Evolutionary conservation across 371 early-diverging fungal species (phyloP), one percentile per base, ranked within the genome.

Genomic region (Dichotomocladium elegans): DNA sequence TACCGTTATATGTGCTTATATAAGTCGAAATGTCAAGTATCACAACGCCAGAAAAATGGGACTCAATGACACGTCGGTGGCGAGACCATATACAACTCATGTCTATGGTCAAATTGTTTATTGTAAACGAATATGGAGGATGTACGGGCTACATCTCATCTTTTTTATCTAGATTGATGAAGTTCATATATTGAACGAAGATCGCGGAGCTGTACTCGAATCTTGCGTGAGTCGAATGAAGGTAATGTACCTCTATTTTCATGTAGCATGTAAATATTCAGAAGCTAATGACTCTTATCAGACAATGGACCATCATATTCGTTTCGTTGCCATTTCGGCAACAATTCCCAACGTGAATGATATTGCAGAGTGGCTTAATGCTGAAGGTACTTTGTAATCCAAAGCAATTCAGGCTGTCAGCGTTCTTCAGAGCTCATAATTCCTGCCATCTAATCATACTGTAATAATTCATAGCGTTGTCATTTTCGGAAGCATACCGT

Each of bases 311-410:
- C 44, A 48, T 29, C 34, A 51, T n/a, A 24, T 71, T 22, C 58
- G 72, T 22, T 63, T 61, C 42, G 61, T 95, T 3, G 94, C 91
- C 8, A 64, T 96, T 2, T 89, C 91, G 12, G 95, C 95, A 1
- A 94, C 95, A 0, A 79, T 93, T 10, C 94, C 97, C 0, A 96
- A 96, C 65, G 55, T 90, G 4, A 62, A 73, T 3, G 93, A 94
- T 60, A 78, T 96, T 33, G 91, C 87, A 1, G 58, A 61, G 2
- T 92, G 93, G 93, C 63, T 83, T 1, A 46, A 62, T 12, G 74
- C 68, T 58, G 63, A 66, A 33, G 59, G 76, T 64, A 64, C 51
- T 52, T 62, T 56, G 14, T 49, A 25, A 34, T 27, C 10, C 19
- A 31, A 26, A 40, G 2, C 8, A 15, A 8, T 25, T 14, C 5